Evolutionary conservation across 2,329 filamentous ascomycete genomes (phyloP), one percentile per base, ranked within the genome.

Genomic region (Apiospora malaysiana): DNA sequence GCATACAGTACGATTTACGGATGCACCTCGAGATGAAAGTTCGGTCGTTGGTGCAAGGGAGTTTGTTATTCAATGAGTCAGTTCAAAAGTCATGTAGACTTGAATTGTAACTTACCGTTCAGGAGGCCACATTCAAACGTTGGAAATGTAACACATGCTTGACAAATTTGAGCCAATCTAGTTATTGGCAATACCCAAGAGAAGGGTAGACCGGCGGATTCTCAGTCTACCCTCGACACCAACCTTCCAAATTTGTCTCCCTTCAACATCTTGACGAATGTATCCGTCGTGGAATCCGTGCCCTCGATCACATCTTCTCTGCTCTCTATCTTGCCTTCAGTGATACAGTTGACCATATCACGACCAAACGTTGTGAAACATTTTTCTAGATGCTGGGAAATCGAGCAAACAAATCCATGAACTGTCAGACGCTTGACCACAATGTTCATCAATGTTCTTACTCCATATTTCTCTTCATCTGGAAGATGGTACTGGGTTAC

Each of bases 391-490:
- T 51, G 16, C 0, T 63, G 59, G 6, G 10, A 14, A 37, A 72
- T 70, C 6, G 51, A 68, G 37, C 67, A 66, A 16, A 72, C 51
- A 37, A 72, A 73, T 1, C 72, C 72, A 9, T 59, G n/a, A 4
- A 74, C 56, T 1, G 66, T 63, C 2, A 73, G 71, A 2, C 70
- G 70, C 37, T 71, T 73, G 14, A 68, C 46, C 1, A 73, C 25
- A 40, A 73, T 69, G 25, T 73, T 65, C 66, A 71, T 71, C 23
- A 72, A 49, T 7, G 49, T 72, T 43, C 25, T 70, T 9, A 72
- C 69, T 90, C 70, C 67, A 32, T 73, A 70, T 16, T 68, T 71
- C n/a, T 71, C 69, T 43, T 74, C 25, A 8, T 49, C 45, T 3
- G 71, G 69, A 2, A 42, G 16, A 37, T 73, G 73, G 27, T 72